Evolutionary conservation across 345 rosid genomes (phyloP), one percentile per base, ranked within the genome.

Genomic region (Sonneratia alba): DNA sequence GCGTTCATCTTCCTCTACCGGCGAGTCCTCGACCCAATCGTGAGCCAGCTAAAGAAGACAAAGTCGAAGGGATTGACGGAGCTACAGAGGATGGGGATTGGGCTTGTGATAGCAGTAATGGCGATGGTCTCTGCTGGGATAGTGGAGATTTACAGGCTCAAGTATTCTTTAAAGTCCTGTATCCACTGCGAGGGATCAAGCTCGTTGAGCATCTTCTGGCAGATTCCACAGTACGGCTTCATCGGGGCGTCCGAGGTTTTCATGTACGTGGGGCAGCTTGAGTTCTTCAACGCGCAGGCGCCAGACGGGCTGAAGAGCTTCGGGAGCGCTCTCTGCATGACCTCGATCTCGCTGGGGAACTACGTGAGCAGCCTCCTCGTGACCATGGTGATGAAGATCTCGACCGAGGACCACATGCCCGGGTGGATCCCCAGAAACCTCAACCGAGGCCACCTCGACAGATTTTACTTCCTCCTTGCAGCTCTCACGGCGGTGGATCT

Each of bases 241-340:
- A 91, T 92, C 1, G 99, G 99, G 66, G 99, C 98, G 48, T 96
- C 99, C 24, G 99, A 96, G 81, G 99, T 96, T 64, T 96, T 96
- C 86, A 95, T 95, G 99, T 95, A 92, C 53, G 99, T 95, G 0
- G 93, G 96, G 21, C 98, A 96, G 77, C 85, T 96, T 19, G 99
- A 96, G 77, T 96, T 96, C 87, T 96, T 96, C 85, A 96, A 92
- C 63, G 90, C 96, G 1, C 99, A 96, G 62, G 76, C 99, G n/a
- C 99, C 98, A 6, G 94, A 92, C 0, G 93, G 99, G 37, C 79
- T 96, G 61, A 96, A 92, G 83, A 92, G 98, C 85, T 92, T 92
- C 0, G 99, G 97, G 36, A 92, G 98, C 21, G 97, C 99, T 27
- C 87, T 96, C 2, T 89, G 97, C 77, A 92, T 92, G 98, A 89